Base-by-base conservation (phyloP, 129 eudicot genomes). In the Heracleum sosnowskyi region DNA sequence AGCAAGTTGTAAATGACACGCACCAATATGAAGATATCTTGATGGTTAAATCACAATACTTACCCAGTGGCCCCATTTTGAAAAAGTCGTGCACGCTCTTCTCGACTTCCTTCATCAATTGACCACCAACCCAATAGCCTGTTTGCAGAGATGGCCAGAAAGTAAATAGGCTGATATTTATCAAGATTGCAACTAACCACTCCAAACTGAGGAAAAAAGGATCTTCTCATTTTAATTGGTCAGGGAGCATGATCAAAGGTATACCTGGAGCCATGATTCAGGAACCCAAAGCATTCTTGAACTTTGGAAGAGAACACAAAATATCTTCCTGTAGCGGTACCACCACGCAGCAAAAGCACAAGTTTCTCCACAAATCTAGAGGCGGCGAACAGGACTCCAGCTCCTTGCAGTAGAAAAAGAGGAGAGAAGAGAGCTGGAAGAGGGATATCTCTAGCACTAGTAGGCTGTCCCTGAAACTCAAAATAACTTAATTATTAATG, bases 111-210 rank as follows among this genome's bases (percentile, higher is more conserved):
- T 83, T 94, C 98, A 76, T 94, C 98, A 77, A 94, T 88, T 26
- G 98, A 94, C 98, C 98, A 94, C 98, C 98, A 94, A 76, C 97
- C 98, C 73, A 94, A 97, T 70, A 94, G 87, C 88, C 98, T 94
- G 84, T 62, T 77, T 55, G 75, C 57, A 76, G 64, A 35, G 35
- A 73, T 62, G 28, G 28, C 75, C 42, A 78, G 73, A 46, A 39
- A 49, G 26, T 62, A 39, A 73, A 40, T 39, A 41, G 9, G 44
- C 68, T n/a, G 28, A 26, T 60, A 60, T 60, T 9, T 60, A 11
- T 18, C 42, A 31, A 62, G 40, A 40, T 60, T 10, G 45, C 73
- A 71, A 46, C 39, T 0, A 51, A 12, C 5, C 15, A 41, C 46
- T 41, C n/a, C 11, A 44, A 37, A 37, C 31, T 40, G 16, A 31